Percentiles rank a stretch among this genome's conserved stretches.
These are phyloP conservation scores for Bipolaris cookei DNA, from an alignment of 2,329 filamentous ascomycete genomes.

Conservation along the genomic window DNA sequence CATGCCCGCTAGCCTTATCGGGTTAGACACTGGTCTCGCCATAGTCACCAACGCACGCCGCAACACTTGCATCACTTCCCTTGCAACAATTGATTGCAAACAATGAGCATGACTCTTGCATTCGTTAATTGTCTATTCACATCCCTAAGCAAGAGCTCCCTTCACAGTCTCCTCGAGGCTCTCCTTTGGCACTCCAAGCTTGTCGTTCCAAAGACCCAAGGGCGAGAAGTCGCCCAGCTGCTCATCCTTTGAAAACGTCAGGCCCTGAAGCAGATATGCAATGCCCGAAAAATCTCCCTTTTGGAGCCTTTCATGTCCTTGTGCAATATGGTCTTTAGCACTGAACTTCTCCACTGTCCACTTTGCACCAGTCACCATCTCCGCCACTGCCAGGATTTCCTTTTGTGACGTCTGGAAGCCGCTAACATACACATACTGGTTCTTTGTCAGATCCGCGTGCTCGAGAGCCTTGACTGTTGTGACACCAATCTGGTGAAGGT, in stretches of 20 bases:
- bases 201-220: constrained; percentile 48
- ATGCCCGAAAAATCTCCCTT: constrained; percentile 44
- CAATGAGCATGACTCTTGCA: no score
- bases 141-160: not conserved
- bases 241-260: constrained; percentile 24
- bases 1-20: not conserved
- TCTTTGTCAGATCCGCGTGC: constrained; percentile 60
- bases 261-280: constrained; percentile 26
- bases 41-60: not conserved
- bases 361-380: constrained; percentile 60
- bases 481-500: constrained; percentile 58
- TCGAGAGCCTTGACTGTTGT: constrained; percentile 60
- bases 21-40: not conserved
- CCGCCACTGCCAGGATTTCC: constrained; percentile 60
- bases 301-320: constrained; percentile 46
- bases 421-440: constrained; percentile 64
- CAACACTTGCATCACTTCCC: not conserved
- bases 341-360: constrained; percentile 56
- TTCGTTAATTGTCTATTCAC: not conserved
- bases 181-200: constrained; percentile 52
- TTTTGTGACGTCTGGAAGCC: constrained; percentile 65
- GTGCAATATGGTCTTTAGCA: constrained; percentile 38
- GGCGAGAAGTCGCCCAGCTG: constrained; percentile 34
- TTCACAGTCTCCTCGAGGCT: constrained; percentile 47
- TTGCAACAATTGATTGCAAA: no score